phyloP scores from a whole-genome alignment of 1,284 basidiomycete species.

The Hymenochaete sp. region DNA sequence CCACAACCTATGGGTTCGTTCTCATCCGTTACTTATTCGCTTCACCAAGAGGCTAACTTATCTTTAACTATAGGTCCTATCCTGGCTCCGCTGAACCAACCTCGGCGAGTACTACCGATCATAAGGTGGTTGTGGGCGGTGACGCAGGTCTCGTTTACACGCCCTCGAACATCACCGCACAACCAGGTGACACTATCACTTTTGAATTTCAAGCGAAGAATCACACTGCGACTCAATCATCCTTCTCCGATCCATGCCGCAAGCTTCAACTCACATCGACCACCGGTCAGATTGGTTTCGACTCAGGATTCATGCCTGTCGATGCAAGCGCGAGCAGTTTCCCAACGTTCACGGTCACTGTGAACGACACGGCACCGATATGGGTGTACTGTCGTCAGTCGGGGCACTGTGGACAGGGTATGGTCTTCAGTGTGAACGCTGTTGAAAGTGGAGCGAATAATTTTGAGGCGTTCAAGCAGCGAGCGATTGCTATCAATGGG shows the following conservation, averaged over 20 bases:
- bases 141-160: slow-evolving; percentile 29
- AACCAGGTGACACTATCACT: slow-evolving; percentile 50
- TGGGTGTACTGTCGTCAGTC: slow-evolving; percentile 41
- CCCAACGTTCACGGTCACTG: slow-evolving; percentile 44
- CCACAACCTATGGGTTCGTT: slow-evolving; percentile 15
- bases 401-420: slow-evolving; percentile 48
- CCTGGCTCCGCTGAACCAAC: slow-evolving; percentile 17
- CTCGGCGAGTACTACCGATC: slow-evolving; percentile 4
- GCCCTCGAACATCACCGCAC: slow-evolving; percentile 40
- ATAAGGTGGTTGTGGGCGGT: slow-evolving; percentile 15
- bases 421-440: slow-evolving; percentile 61
- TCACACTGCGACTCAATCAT: slow-evolving; percentile 48
- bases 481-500: slow-evolving; percentile 36
- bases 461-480: slow-evolving; percentile 47
- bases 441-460: slow-evolving; percentile 43
- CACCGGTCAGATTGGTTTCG: slow-evolving; percentile 44
- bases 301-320: slow-evolving; percentile 55
- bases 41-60: too few species aligned
- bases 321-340: slow-evolving; percentile 35
- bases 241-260: slow-evolving; percentile 47
- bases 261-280: slow-evolving; percentile 39
- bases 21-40: too few species aligned
- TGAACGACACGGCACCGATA: slow-evolving; percentile 44
- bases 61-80: slow-evolving; percentile 18
- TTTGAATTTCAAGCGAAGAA: slow-evolving; percentile 46